Evolutionary conservation across 1,284 basidiomycete species (phyloP).

Genomic region (Puccinia coronata): DNA sequence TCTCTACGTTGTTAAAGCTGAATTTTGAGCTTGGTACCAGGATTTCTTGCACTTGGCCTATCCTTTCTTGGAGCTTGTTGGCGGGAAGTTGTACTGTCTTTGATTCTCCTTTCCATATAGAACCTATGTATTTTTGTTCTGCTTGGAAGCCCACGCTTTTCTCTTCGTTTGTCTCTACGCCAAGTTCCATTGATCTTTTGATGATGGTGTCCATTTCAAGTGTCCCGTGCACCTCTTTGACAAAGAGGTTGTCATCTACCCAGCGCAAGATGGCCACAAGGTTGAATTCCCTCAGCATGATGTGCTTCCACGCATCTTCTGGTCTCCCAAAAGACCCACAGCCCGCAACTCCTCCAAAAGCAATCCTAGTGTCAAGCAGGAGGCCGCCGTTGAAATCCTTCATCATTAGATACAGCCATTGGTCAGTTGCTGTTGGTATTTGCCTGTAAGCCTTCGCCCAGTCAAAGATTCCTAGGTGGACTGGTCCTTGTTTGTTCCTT

Average conservation of each 20-base stretch:
- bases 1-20: neutral
- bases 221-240: neutral
- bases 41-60: neutral
- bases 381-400: neutral
- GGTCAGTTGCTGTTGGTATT: neutral
- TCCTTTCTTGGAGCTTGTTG: neutral
- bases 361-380: neutral
- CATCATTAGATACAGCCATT: slow-evolving; percentile 2
- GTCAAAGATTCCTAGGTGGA: neutral
- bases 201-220: neutral
- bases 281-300: neutral
- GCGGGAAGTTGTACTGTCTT: neutral
- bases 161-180: neutral
- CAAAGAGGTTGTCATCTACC: slow-evolving; percentile 8
- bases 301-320: neutral
- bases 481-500: too few species aligned
- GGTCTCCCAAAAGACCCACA: neutral
- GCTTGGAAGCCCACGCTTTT: neutral
- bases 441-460: neutral
- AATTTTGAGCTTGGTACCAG: too few species aligned
- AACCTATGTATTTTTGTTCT: neutral
- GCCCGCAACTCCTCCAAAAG: neutral
- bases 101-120: neutral
- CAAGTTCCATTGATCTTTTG: neutral
- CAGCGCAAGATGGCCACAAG: neutral